Base-by-base conservation (phyloP, 2,329 filamentous ascomycete species). In the Aspergillus candidus region DNA sequence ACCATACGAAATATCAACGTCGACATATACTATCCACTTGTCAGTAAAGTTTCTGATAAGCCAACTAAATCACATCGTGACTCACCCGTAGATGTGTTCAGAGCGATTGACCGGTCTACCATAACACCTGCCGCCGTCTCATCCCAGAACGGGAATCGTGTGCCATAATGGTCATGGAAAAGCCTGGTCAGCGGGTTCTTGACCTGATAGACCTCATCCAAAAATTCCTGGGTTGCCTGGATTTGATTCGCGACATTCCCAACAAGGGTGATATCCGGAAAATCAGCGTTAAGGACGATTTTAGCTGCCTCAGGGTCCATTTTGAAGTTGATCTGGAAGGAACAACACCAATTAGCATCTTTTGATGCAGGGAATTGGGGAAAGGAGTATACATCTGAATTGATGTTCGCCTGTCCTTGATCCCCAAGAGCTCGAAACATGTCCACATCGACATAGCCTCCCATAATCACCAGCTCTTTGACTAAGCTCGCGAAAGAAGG, bases 231-330 rank as follows among this genome's bases (percentile, higher is more conserved):
- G 2, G 57, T 63, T 11, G 66, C 63, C 46, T 68, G 63, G 13
- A 72, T 62, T 50, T 72, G 67, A 53, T 74, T 74, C n/a, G 72
- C 72, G 33, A 66, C 69, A 46, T 74, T 73, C 4, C 71, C 68
- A 11, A 65, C 69, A 43, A 75, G 62, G 22, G 66, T 63, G 43
- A 72, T 75, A 32, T 67, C 68, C 6, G 70, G 69, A 49, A 74
- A 76, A 27, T 65, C 55, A 6, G 74, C 72, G 1, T 68, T 73
- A n/a, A 77, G 51, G 0, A 71, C 71, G 39, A 75, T 74, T 49
- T 75, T 74, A 13, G 71, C 61, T 2, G 67, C 71, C 55, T 76
- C 73, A 1, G 73, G 72, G 41, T 76, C 73, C 32, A 74, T 68
- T 62, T 73, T 75, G 3, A 75, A 55, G 56, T 76, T 77, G 55